Conservation (phyloP, 1,139 yeast species). For the Suhomyces guaymorum region DNA sequence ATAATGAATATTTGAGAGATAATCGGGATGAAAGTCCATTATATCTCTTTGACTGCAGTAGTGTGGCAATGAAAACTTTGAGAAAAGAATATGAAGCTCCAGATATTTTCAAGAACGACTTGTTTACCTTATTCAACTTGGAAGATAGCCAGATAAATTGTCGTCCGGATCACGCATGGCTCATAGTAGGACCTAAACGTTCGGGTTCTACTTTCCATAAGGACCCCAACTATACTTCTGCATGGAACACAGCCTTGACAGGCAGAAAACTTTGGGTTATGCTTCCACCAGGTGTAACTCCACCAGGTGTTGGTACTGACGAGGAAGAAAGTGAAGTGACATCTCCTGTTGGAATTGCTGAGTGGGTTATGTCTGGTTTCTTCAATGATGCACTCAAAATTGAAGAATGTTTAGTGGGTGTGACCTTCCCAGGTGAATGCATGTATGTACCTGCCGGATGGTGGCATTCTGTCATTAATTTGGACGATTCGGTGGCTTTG, state of each 20-base stretch:
- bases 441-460: slow-evolving; percentile 91
- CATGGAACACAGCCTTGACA: slow-evolving; percentile 80
- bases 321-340: slow-evolving; percentile 86
- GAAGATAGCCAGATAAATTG: slow-evolving; percentile 34
- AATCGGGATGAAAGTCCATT: slow-evolving; percentile 82
- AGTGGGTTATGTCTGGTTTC: slow-evolving; percentile 84
- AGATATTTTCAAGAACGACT: slow-evolving; percentile 50
- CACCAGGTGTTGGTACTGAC: slow-evolving; percentile 86
- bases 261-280: slow-evolving; percentile 87
- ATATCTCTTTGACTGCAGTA: slow-evolving; percentile 79
- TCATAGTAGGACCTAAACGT: slow-evolving; percentile 76
- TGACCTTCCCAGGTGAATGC: slow-evolving; percentile 81
- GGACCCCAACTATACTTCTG: slow-evolving; percentile 87
- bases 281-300: slow-evolving; percentile 74
- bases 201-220: slow-evolving; percentile 91
- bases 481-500: slow-evolving; percentile 76
- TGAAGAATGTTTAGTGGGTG: slow-evolving; percentile 60
- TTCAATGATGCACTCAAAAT: slow-evolving; percentile 58
- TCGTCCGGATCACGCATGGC: slow-evolving; percentile 90
- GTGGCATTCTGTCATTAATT: slow-evolving; percentile 92
- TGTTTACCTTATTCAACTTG: slow-evolving; percentile 47
- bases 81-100: slow-evolving; percentile 59
- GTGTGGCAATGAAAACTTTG: slow-evolving; percentile 60
- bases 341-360: slow-evolving; percentile 85
- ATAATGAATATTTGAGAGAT: slow-evolving; percentile 57